phyloP scores from a whole-genome alignment of 345 rosid species.

The Bruguiera parviflora region DNA sequence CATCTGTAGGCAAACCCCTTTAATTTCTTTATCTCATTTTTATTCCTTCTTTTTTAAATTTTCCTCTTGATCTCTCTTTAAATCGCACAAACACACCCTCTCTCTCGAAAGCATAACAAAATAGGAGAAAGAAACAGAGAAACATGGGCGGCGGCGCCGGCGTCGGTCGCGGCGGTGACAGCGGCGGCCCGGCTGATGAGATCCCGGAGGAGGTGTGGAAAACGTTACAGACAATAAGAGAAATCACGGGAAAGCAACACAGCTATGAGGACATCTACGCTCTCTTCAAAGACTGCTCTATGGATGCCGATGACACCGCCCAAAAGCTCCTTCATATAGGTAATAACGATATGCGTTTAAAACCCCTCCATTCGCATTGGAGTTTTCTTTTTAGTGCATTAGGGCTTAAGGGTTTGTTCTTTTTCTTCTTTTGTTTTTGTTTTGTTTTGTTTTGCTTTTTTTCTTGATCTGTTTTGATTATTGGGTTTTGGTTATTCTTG shows the following conservation, averaged over 20 bases:
- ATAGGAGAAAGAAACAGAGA: constrained; percentile 20
- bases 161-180: constrained; percentile 21
- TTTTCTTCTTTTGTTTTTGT: no score
- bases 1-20: no score
- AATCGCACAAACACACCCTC: no score
- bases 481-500: no score
- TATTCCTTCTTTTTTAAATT: no score
- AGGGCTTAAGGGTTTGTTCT: no score
- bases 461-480: constrained; percentile 11
- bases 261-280: constrained; percentile 31
- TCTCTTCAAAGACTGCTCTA: constrained; percentile 23
- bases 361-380: no score
- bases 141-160: constrained; percentile 8
- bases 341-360: background rate
- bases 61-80: no score
- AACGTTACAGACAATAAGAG: constrained; percentile 20
- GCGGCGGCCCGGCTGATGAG: constrained; percentile 26
- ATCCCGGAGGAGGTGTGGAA: constrained; percentile 44
- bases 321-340: constrained; percentile 30
- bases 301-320: constrained; percentile 32
- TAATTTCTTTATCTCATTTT: no score
- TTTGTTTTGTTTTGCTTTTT: background rate
- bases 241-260: constrained; percentile 32
- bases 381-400: no score
- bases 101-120: no score